Percentiles rank a stretch among this genome's conserved stretches.
phyloP scores from a whole-genome alignment of 2,329 filamentous ascomycete species.

The Pestalotiopsis sp. region DNA sequence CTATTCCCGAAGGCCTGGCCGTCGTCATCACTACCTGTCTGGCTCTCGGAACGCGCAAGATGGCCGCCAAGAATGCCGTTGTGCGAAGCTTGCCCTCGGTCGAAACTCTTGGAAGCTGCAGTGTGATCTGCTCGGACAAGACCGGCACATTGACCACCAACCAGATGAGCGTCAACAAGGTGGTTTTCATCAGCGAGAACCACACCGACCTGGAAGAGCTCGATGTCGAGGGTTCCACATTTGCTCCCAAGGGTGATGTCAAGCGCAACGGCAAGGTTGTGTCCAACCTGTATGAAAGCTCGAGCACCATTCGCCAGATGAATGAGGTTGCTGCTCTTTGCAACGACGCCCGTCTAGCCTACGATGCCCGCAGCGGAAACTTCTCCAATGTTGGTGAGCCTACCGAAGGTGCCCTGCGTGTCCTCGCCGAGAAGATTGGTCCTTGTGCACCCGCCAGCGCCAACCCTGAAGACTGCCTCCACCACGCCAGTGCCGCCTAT shows the following conservation, averaged over 20 bases:
- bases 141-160: constrained; percentile 98
- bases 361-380: constrained; percentile 73
- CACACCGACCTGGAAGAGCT: constrained; percentile 81
- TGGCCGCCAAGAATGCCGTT: constrained; percentile 98
- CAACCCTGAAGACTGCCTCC: constrained; percentile 66
- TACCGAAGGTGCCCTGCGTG: constrained; percentile 90
- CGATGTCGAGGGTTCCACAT: constrained; percentile 90
- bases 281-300: constrained; percentile 69
- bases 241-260: constrained; percentile 80
- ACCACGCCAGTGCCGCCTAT: constrained; percentile 84
- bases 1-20: constrained; percentile 95
- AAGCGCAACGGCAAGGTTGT: constrained; percentile 68
- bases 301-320: constrained; percentile 79
- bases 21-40: constrained; percentile 99
- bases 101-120: constrained; percentile 97
- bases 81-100: constrained; percentile 95
- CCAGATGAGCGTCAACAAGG: constrained; percentile 97
- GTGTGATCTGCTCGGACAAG: constrained; percentile 99
- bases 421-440: constrained; percentile 92
- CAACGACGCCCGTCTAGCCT: constrained; percentile 84
- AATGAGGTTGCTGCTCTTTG: constrained; percentile 74
- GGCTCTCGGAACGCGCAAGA: constrained; percentile 93
- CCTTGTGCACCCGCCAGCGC: constrained; percentile 66
- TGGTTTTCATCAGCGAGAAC: constrained; percentile 78
- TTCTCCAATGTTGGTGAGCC: constrained; percentile 90